A percentile compares a stretch with the other conserved stretches of the same genome.
These are phyloP conservation scores for Penicillium decumbens DNA, from an alignment of 2,329 filamentous ascomycete genomes.

Conservation along the genomic window DNA sequence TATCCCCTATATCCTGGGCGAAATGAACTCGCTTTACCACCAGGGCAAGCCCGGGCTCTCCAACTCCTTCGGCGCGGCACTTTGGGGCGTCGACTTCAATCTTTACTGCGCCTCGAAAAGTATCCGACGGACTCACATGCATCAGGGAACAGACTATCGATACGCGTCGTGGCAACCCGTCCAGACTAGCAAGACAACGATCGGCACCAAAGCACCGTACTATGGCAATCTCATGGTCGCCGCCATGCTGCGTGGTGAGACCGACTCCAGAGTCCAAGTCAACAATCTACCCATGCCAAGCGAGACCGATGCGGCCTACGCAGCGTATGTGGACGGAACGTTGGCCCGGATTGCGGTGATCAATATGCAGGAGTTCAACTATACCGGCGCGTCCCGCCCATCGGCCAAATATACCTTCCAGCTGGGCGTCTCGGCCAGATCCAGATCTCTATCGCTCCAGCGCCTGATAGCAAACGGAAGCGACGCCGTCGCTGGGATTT, in stretches of 20 bases:
- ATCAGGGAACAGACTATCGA: conserved; percentile 60
- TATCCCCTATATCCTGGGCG: conserved; percentile 55
- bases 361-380: conserved; percentile 59
- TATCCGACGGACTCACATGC: conserved; percentile 59
- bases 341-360: conserved; percentile 52
- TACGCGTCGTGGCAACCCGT: conserved; percentile 60
- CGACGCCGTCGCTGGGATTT: conserved; percentile 59
- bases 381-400: conserved; percentile 42
- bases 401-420: conserved; percentile 24
- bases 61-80: conserved; percentile 61
- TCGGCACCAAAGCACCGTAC: conserved; percentile 60
- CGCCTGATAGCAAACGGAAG: conserved; percentile 58
- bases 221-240: conserved; percentile 60
- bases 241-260: conserved; percentile 42
- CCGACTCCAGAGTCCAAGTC: conserved; percentile 42
- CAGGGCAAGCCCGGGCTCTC: conserved; percentile 59
- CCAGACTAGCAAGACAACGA: conserved; percentile 45
- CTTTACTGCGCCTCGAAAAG: conserved; percentile 54
- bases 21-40: conserved; percentile 60
- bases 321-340: conserved; percentile 46
- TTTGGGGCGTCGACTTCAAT: conserved; percentile 62
- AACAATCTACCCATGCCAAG: conserved; percentile 45
- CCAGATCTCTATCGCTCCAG: conserved; percentile 39
- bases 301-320: conserved; percentile 52
- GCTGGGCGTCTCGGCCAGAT: conserved; percentile 17